phyloP scores from a whole-genome alignment of 768 basidiomycete species.

The Sporobolomyces roseus region DNA sequence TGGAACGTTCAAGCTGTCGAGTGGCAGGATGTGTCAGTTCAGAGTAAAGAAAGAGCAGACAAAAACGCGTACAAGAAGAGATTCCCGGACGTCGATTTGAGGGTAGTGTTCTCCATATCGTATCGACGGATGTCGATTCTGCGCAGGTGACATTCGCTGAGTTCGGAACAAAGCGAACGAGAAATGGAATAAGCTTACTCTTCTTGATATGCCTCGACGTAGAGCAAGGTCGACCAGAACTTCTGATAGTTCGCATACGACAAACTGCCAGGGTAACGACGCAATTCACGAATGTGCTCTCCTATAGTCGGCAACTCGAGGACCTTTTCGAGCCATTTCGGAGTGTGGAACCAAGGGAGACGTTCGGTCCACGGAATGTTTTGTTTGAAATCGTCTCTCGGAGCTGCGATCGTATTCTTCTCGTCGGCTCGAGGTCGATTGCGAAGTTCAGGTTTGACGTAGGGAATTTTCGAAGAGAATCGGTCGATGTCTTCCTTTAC shows the following conservation, averaged over 20 bases:
- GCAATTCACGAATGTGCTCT: background rate
- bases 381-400: constrained; percentile 16
- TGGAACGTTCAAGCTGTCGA: constrained; percentile 4
- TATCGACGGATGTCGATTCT: constrained; percentile 7
- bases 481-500: background rate
- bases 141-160: too few relatives aligned
- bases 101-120: background rate
- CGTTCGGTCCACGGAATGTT: constrained; percentile 18
- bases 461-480: constrained; percentile 10
- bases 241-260: background rate
- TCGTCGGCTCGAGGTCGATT: background rate
- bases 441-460: background rate
- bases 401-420: background rate
- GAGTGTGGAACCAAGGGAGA: background rate
- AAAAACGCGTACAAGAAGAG: background rate
- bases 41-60: background rate
- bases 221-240: background rate
- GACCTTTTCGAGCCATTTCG: background rate
- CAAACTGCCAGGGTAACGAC: background rate
- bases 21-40: too few relatives aligned
- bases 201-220: constrained; percentile 9
- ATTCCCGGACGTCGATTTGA: background rate
- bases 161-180: background rate
- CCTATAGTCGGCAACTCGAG: background rate
- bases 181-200: constrained; percentile 5